These are phyloP conservation scores for Heterobasidion parviporum DNA, from an alignment of 1,284 basidiomycete genomes.

Conservation along the genomic window DNA sequence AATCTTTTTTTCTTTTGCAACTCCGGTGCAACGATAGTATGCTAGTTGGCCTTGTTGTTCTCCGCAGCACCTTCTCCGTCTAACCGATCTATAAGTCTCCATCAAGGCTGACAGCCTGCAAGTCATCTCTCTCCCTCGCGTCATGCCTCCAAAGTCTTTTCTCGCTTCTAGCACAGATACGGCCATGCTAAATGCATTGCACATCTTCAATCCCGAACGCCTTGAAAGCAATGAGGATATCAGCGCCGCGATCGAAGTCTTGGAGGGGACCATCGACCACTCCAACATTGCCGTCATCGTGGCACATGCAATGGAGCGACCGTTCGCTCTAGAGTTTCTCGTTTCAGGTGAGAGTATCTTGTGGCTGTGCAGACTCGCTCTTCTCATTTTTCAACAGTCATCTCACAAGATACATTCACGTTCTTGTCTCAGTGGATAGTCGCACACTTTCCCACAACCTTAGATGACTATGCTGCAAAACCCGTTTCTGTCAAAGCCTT, in stretches of 20 bases:
- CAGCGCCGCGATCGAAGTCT: constrained; percentile 2
- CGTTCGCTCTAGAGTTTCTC: constrained; percentile 7
- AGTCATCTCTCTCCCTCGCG: neutral
- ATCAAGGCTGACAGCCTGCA: neutral
- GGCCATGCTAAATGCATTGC: constrained; percentile 1
- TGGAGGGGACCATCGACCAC: constrained; percentile 7
- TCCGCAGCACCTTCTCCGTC: neutral
- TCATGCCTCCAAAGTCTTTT: neutral
- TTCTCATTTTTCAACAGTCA: constrained; percentile 1
- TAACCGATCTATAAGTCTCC: neutral
- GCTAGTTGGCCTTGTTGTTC: neutral
- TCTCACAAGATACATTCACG: neutral
- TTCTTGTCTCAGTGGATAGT: neutral
- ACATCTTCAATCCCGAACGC: constrained; percentile 3
- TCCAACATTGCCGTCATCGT: constrained; percentile 6
- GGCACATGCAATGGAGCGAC: neutral
- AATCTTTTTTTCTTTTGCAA: too few relatives aligned
- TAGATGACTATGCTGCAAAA: neutral
- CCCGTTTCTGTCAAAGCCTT: neutral
- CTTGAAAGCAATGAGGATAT: constrained; percentile 2
- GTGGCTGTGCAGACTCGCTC: neutral
- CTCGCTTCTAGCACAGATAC: neutral
- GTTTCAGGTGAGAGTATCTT: constrained; percentile 4
- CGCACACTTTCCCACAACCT: neutral
- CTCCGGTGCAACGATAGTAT: too few relatives aligned